Evolutionary conservation across 2,329 filamentous ascomycete species (phyloP).

Genomic region (Phaeosphaeria sp.): DNA sequence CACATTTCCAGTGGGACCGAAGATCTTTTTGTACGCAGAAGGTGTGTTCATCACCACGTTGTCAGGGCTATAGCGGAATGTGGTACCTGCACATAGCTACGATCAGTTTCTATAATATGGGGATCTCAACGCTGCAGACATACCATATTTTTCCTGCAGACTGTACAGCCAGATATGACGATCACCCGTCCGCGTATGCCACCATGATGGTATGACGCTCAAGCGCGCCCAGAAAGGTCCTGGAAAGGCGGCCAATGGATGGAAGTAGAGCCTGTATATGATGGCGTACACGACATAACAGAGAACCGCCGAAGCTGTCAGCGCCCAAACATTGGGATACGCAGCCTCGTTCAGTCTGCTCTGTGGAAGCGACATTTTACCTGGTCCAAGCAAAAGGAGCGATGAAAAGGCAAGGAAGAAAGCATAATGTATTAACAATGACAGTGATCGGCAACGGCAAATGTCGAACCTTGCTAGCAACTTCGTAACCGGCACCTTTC

Average conservation of each 20-base stretch:
- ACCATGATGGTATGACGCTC: slow-evolving; percentile 45
- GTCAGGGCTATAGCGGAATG: slow-evolving; percentile 74
- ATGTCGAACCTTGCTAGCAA: not conserved
- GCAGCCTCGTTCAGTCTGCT: not conserved
- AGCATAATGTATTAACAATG: not conserved
- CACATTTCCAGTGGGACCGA: slow-evolving; percentile 53
- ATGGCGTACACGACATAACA: slow-evolving; percentile 5
- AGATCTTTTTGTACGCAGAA: slow-evolving; percentile 53
- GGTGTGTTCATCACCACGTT: slow-evolving; percentile 76
- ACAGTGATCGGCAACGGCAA: not conserved
- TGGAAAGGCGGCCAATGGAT: slow-evolving; percentile 29
- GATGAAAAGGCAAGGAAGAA: not conserved
- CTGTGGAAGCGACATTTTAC: not conserved
- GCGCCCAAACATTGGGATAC: not conserved
- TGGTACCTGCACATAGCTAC: slow-evolving; percentile 9
- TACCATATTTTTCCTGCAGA: slow-evolving; percentile 74
- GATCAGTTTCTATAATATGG: not conserved
- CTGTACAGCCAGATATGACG: slow-evolving; percentile 74
- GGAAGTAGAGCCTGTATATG: slow-evolving; percentile 27
- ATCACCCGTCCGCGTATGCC: slow-evolving; percentile 74
- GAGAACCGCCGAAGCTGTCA: not conserved
- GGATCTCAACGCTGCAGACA: not conserved
- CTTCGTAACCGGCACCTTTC: not conserved
- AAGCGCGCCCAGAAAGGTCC: slow-evolving; percentile 34
- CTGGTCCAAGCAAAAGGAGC: not conserved